Conservation (phyloP, 2,329 filamentous ascomycete species). For the Mollisia scopiformis region DNA sequence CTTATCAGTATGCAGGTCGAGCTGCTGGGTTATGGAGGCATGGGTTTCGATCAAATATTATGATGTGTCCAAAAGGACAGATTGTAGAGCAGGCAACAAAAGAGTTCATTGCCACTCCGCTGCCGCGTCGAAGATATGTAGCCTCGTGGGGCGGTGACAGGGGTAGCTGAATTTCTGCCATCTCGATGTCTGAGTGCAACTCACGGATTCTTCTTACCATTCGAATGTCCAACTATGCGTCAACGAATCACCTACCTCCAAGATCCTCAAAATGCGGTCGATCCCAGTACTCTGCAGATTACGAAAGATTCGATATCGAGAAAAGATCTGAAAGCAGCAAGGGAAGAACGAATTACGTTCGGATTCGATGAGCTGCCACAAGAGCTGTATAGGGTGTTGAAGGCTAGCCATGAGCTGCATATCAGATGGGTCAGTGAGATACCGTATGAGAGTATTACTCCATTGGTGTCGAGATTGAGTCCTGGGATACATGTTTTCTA, state of each 20-base stretch:
- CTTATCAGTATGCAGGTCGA: neutral
- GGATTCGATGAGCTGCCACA: conserved; percentile 72
- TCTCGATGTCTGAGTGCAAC: neutral
- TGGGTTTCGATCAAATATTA: neutral
- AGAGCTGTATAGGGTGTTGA: conserved; percentile 65
- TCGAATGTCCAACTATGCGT: conserved; percentile 57
- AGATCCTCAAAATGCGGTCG: conserved; percentile 63
- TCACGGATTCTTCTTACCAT: neutral
- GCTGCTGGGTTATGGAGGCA: neutral
- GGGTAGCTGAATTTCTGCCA: conserved; percentile 1
- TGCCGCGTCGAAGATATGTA: neutral
- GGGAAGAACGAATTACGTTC: conserved; percentile 80
- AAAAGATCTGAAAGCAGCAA: conserved; percentile 64
- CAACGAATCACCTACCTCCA: conserved; percentile 81
- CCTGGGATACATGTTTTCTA: conserved; percentile 84
- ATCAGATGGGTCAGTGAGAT: conserved; percentile 73
- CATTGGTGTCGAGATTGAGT: conserved; percentile 74
- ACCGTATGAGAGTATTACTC: conserved; percentile 62
- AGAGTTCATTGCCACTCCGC: too few relatives aligned
- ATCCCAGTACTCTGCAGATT: conserved; percentile 65
- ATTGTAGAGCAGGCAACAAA: neutral
- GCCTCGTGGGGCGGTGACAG: conserved; percentile 3
- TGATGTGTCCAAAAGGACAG: conserved; percentile 10
- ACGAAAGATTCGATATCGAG: conserved; percentile 56
- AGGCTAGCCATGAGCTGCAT: conserved; percentile 71